phyloP scores from a whole-genome alignment of 352 stramenopile genomes.

The Phytophthora lateralis region DNA sequence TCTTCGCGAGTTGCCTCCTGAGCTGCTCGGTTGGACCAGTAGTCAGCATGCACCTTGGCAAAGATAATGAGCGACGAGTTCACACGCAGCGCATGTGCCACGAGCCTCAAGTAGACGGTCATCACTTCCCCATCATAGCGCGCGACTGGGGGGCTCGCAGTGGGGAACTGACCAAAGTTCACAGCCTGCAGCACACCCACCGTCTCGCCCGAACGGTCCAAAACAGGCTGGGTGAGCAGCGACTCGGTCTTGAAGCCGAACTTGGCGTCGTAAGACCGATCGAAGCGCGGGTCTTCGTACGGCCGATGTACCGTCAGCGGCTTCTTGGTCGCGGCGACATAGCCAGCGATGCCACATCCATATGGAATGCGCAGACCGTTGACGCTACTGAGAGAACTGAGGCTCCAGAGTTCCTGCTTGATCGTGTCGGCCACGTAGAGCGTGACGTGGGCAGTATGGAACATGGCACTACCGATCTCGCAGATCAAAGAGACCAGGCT shows the following conservation, averaged over 20 bases:
- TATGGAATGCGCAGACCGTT: conserved; percentile 80
- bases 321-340: conserved; percentile 63
- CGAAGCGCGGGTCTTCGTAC: conserved; percentile 82
- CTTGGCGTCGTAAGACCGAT: conserved; percentile 79
- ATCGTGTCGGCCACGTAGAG: conserved; percentile 79
- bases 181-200: conserved; percentile 71
- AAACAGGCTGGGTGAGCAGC: conserved; percentile 72
- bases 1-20: conserved; percentile 29
- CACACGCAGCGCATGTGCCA: conserved; percentile 62
- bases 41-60: conserved; percentile 79
- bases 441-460: conserved; percentile 72
- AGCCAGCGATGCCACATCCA: conserved; percentile 76
- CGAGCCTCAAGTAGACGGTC: conserved; percentile 62
- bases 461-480: conserved; percentile 64
- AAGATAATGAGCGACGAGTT: conserved; percentile 86
- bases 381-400: conserved; percentile 71
- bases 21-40: conserved; percentile 66
- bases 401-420: conserved; percentile 76
- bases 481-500: conserved; percentile 79
- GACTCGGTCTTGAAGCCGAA: conserved; percentile 87
- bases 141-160: conserved; percentile 53
- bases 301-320: conserved; percentile 67
- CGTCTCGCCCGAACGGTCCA: conserved; percentile 69
- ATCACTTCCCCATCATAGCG: conserved; percentile 71
- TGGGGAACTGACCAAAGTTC: conserved; percentile 60